These are phyloP conservation scores for Fusarium sp. DNA, from an alignment of 2,329 filamentous ascomycete genomes.

Conservation along the genomic window DNA sequence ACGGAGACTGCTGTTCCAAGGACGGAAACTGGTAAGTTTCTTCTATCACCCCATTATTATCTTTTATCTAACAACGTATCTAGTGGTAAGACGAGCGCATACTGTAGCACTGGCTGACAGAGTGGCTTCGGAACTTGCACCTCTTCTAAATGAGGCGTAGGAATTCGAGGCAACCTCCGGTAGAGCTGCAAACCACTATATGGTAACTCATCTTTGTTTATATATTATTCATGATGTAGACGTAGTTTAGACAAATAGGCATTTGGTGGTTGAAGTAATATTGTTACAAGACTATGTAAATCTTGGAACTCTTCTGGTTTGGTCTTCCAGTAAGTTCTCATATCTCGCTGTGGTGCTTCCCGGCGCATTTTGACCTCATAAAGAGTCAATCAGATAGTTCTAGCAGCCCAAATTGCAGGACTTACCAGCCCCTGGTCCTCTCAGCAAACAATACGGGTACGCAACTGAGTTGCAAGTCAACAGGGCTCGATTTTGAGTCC, in stretches of 20 bases:
- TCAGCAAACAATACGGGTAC: neutral
- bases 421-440: neutral
- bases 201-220: no score
- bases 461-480: neutral
- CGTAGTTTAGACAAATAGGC: neutral
- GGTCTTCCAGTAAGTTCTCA: neutral
- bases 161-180: neutral
- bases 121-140: slow-evolving; percentile 9
- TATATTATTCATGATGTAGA: neutral
- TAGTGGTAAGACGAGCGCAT: slow-evolving; percentile 23
- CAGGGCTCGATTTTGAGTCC: slow-evolving; percentile 12
- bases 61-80: neutral
- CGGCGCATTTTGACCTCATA: neutral
- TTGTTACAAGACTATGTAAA: neutral
- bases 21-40: slow-evolving; percentile 11
- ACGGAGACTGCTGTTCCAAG: slow-evolving; percentile 28
- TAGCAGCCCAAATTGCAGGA: neutral
- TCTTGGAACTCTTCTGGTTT: neutral
- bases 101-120: slow-evolving; percentile 10
- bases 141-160: neutral
- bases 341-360: neutral
- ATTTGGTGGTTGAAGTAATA: no score
- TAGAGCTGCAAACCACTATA: neutral
- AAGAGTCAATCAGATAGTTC: neutral
- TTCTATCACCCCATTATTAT: neutral